phyloP scores from a whole-genome alignment of 768 basidiomycete species.

The Agrocybe chaxingu region DNA sequence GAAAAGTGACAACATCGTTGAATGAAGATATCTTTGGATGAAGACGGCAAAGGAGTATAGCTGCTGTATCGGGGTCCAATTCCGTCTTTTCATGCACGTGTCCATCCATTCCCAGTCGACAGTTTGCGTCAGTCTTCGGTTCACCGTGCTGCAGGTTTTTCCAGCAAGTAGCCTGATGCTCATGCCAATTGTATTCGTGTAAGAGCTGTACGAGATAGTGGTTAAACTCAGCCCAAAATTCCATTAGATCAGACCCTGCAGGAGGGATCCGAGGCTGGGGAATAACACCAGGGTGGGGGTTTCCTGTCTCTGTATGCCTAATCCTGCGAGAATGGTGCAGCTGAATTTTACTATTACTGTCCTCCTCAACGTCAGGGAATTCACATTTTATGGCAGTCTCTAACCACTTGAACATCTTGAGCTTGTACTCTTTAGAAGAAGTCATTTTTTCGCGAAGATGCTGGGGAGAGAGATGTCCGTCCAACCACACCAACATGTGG shows the following conservation, averaged over 20 bases:
- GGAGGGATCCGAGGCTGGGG: background rate
- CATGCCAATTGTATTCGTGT: conserved; percentile 4
- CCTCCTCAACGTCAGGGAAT: background rate
- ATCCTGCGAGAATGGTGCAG: background rate
- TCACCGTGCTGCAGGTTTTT: conserved; percentile 10
- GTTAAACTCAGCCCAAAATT: conserved; percentile 5
- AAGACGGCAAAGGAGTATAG: too few relatives aligned
- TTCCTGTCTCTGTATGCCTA: background rate
- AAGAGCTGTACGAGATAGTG: background rate
- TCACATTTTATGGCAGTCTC: conserved; percentile 6
- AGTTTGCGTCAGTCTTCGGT: conserved; percentile 2
- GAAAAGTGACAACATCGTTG: background rate
- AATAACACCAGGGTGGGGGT: conserved; percentile 8
- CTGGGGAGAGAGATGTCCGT: conserved; percentile 10
- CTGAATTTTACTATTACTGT: background rate
- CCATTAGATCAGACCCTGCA: too few relatives aligned
- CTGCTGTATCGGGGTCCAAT: too few relatives aligned
- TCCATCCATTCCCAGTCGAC: conserved; percentile 9
- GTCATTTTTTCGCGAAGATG: background rate
- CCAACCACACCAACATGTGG: conserved; percentile 12
- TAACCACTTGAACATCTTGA: conserved; percentile 3
- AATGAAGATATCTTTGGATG: too few relatives aligned
- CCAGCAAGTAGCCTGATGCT: conserved; percentile 12
- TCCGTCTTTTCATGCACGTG: background rate
- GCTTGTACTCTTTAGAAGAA: conserved; percentile 1